Evolutionary conservation across 148 eudicot genomes (phyloP), one percentile per base, ranked within the genome.

Genomic region (Arctostaphylos glauca): DNA sequence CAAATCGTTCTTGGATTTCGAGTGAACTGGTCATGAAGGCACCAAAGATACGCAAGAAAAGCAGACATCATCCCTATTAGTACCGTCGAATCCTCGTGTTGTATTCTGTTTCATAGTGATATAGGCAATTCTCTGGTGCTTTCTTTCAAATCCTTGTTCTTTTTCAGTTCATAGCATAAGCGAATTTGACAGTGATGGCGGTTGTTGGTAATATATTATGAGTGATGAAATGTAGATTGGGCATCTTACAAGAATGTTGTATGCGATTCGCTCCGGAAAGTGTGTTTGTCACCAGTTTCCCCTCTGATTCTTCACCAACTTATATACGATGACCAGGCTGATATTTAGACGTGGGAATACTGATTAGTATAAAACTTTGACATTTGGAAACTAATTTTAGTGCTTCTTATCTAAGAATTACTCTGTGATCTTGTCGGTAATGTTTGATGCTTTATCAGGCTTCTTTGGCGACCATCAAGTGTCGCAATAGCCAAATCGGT

Each of bases 21-120:
- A 88, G 87, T 50, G 67, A 88, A 64, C 83, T 94, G 12, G 93
- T 88, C 9, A 54, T 87, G 25, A 96, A 91, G 89, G 81, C 91
- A 1, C 87, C 82, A 9, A 93, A 89, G 80, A 49, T 41, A 41
- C 79, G 92, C 55, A 89, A 89, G 78, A 96, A 91, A 87, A 87
- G 68, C 77, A 88, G 99, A 83, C 96, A 91, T 87, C 88, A 86
- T 80, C 99, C 98, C 14, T 95, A 95, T 77, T 93, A 89, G 84
- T 14, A 68, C 3, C 55, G 9, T 5, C 4, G 16, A 38, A 53
- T 15, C 47, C 1, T n/a, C 3, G 5, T 48, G 50, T 38, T 53
- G 74, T 67, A 19, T 41, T 23, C 6, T 38, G 31, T 55, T 21
- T 23, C 3, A 6, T 52, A 6, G 15, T 64, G 3, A 2, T 9